Percentiles rank a stretch among this genome's conserved stretches.
Conservation (phyloP, 495 filamentous ascomycete genomes). For the Clohesyomyces aquaticus region DNA sequence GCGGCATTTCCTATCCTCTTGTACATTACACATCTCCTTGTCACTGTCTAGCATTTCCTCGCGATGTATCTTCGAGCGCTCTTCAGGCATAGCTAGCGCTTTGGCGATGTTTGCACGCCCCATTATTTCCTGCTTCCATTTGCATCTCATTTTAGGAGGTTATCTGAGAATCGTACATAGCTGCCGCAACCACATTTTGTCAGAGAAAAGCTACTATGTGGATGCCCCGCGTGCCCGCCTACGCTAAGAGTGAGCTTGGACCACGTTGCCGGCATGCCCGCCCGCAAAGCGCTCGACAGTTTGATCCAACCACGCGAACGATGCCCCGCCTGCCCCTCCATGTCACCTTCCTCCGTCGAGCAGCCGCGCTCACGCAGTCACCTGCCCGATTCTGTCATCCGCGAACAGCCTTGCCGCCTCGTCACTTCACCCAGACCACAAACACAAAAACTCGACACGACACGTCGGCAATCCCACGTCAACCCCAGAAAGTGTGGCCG, state of each 20-base stretch:
- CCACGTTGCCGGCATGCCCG: background rate
- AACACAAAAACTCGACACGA: too few relatives aligned
- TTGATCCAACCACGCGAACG: background rate
- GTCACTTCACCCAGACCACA: too few relatives aligned
- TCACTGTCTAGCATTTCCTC: background rate
- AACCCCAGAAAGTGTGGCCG: slow-evolving; percentile 39
- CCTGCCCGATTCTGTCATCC: slow-evolving; percentile 17
- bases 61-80: background rate
- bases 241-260: too few relatives aligned
- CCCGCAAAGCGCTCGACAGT: background rate
- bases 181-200: too few relatives aligned
- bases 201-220: too few relatives aligned
- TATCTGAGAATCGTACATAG: background rate
- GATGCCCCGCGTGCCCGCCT: too few relatives aligned
- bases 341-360: slow-evolving; percentile 7
- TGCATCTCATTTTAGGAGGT: background rate
- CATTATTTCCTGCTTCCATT: background rate
- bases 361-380: slow-evolving; percentile 3
- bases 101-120: background rate
- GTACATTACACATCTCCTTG: background rate
- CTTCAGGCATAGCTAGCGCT: background rate
- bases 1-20: background rate
- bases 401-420: background rate
- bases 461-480: too few relatives aligned
- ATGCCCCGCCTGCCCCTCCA: slow-evolving; percentile 30